Evolutionary conservation across 2,329 filamentous ascomycete genomes (phyloP), one percentile per base, ranked within the genome.

Genomic region (Botryotinia globosa): DNA sequence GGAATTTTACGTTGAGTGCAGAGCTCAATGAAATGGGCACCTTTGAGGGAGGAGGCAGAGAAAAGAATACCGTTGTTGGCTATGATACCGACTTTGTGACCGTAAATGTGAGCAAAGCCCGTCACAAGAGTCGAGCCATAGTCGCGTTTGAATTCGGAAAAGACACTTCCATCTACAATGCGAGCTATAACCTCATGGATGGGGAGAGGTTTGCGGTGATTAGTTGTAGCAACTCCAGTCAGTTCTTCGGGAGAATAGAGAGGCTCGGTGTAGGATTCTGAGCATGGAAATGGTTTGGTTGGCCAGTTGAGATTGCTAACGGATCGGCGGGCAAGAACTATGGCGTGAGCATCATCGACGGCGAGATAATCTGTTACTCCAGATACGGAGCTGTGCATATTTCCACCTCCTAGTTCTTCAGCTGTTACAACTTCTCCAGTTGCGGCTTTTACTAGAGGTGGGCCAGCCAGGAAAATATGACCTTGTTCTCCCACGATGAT

Each of bases 51-150:
- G 16, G 93, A 94, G 69, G 94, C 89, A 72, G 92, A 94, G 85
- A 98, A 97, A 10, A 99, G 87, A 78, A 98, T 97, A 71, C 96
- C 96, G 78, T 98, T 96, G 85, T 98, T 98, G 75, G 95, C 95
- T 29, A 99, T 87, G 78, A 99, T 97, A 75, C 95, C 95, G 29
- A 98, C 94, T 71, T 89, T 92, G 76, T 97, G 92, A 61, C 94
- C 94, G 82, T 97, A 92, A 80, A 98, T 97, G 77, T 86, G 87
- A 1, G 93, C 95, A 81, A 98, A 98, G 58, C 95, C 94, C 0
- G 95, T 98, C 64, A 98, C 92, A 12, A 99, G 88, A 0, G 94
- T 97, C 6, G 89, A 89, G 73, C 95, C 95, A 81, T 97, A 98
- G 81, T 93, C 88, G 68, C 90, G 92, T 84, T 99, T 99, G 87